A percentile compares a stretch with the other conserved stretches of the same genome.
Conservation (phyloP, 495 filamentous ascomycete genomes). For the Umbilicaria muhlenbergii region DNA sequence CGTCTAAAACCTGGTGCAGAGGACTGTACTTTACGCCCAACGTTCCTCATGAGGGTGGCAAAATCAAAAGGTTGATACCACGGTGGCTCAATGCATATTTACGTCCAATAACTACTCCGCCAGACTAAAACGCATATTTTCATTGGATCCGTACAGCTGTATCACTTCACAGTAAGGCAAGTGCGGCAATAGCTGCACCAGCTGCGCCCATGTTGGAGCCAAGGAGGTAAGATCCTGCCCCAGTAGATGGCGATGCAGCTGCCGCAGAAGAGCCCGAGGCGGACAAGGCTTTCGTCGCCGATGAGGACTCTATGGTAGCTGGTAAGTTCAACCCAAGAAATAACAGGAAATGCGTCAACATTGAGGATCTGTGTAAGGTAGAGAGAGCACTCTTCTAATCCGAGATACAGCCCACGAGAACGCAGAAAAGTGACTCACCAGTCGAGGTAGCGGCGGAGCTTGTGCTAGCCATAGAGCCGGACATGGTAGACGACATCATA, state of each 20-base stretch:
- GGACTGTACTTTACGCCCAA: no score
- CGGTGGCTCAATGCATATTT: no score
- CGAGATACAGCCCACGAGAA: not conserved
- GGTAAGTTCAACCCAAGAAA: not conserved
- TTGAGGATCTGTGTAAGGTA: not conserved
- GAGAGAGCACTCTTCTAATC: not conserved
- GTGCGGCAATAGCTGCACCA: constrained; percentile 9
- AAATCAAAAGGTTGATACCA: no score
- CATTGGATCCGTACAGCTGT: no score
- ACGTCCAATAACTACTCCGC: no score
- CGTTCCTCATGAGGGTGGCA: no score
- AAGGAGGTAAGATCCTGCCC: constrained; percentile 1
- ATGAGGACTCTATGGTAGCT: not conserved
- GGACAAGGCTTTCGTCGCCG: not conserved
- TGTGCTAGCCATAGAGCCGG: constrained; percentile 17
- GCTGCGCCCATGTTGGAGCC: constrained; percentile 8
- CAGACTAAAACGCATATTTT: no score
- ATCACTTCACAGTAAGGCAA: constrained; percentile 4
- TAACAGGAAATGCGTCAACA: not conserved
- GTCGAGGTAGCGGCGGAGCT: constrained; percentile 7
- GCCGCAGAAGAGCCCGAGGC: constrained; percentile 3
- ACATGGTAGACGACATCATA: constrained; percentile 17
- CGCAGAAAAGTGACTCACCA: not conserved
- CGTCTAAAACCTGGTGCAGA: no score
- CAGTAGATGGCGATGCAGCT: not conserved